These are phyloP conservation scores for Sextonia rubra DNA, from an alignment of 164 flowering plant genomes.

Conservation along the genomic window DNA sequence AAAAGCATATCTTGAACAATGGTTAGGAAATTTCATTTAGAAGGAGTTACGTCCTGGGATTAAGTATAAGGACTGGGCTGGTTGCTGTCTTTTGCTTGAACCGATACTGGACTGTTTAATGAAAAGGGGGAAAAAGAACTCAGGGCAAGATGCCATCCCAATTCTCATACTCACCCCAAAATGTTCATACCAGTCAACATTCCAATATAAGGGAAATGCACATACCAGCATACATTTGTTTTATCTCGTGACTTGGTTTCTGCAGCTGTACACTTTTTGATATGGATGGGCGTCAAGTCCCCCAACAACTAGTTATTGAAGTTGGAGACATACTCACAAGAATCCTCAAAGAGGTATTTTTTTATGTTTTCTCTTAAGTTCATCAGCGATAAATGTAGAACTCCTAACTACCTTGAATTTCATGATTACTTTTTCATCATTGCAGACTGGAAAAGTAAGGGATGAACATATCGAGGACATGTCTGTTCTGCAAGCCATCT, in stretches of 20 bases:
- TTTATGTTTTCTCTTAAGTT: neutral
- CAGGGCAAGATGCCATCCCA: too few species aligned
- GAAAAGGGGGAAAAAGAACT: too few species aligned
- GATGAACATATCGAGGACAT: slow-evolving; percentile 61
- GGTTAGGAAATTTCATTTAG: too few species aligned
- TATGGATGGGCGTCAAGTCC: slow-evolving; percentile 64
- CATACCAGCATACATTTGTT: too few species aligned
- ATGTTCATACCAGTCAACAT: neutral
- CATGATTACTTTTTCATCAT: slow-evolving; percentile 4
- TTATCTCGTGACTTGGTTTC: neutral
- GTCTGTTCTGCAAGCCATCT: slow-evolving; percentile 72
- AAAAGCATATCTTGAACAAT: too few species aligned
- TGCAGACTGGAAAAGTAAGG: slow-evolving; percentile 81
- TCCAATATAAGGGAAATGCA: too few species aligned
- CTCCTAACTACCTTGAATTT: neutral
- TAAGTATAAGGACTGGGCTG: too few species aligned
- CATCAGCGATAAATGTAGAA: neutral
- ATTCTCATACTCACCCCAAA: too few species aligned
- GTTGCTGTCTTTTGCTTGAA: too few species aligned
- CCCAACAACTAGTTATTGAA: slow-evolving; percentile 63
- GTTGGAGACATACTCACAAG: slow-evolving; percentile 65
- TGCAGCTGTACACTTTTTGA: slow-evolving; percentile 69
- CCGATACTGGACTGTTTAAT: too few species aligned
- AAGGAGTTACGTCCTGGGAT: too few species aligned
- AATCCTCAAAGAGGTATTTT: slow-evolving; percentile 64